phyloP scores from a whole-genome alignment of 768 basidiomycete genomes.

The Pisolithus tinctorius region DNA sequence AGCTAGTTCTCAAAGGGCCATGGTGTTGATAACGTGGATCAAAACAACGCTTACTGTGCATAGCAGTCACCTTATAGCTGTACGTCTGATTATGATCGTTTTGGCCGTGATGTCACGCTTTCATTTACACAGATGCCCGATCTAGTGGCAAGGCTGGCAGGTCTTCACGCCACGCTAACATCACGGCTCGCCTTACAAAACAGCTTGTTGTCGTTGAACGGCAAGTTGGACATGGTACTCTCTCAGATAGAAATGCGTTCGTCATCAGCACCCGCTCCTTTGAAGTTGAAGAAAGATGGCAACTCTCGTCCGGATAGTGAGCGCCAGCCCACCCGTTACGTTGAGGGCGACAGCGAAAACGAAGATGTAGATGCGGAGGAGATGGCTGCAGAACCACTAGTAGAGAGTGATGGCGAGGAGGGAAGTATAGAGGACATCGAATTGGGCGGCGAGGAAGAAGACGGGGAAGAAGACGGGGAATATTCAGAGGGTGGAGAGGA shows the following conservation, averaged over 20 bases:
- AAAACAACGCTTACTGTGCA: conserved; percentile 80
- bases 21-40: conserved; percentile 66
- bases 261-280: conserved; percentile 55
- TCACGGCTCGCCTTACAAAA: conserved; percentile 78
- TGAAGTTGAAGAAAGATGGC: conserved; percentile 38
- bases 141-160: conserved; percentile 79
- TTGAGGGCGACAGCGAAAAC: conserved; percentile 77
- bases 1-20: conserved; percentile 72
- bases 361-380: conserved; percentile 54
- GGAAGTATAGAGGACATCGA: conserved; percentile 79
- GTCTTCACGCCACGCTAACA: conserved; percentile 75
- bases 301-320: conserved; percentile 27
- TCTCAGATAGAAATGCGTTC: conserved; percentile 89
- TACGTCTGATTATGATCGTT: conserved; percentile 33
- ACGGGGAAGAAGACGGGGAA: conserved; percentile 36
- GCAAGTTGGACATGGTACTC: conserved; percentile 88
- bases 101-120: conserved; percentile 1
- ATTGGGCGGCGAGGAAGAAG: conserved; percentile 50
- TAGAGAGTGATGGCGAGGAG: conserved; percentile 58
- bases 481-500: conserved; percentile 34
- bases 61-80: conserved; percentile 90
- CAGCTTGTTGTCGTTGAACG: conserved; percentile 77
- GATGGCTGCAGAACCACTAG: conserved; percentile 52
- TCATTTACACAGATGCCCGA: conserved; percentile 70
- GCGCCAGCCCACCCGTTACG: conserved; percentile 47